phyloP scores from a whole-genome alignment of 768 basidiomycete genomes.

The Termitomyces sp. region DNA sequence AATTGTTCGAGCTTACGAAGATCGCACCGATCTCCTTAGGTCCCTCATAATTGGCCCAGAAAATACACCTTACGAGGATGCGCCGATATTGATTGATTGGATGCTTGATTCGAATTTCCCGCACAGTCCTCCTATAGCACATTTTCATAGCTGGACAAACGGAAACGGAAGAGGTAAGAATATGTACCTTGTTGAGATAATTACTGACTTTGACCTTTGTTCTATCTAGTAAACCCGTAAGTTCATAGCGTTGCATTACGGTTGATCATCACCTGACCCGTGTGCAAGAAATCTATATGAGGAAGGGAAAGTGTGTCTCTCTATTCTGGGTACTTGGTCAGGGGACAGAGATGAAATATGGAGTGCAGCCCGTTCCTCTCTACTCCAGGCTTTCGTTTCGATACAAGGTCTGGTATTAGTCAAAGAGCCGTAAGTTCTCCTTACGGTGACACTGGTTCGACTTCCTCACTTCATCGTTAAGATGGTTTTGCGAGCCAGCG shows the following conservation, averaged over 20 bases:
- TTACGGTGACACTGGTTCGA: background rate
- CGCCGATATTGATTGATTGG: slow-evolving; percentile 95
- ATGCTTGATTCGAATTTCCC: slow-evolving; percentile 82
- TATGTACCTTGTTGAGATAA: slow-evolving; percentile 1
- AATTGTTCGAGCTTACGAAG: slow-evolving; percentile 85
- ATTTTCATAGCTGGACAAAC: slow-evolving; percentile 92
- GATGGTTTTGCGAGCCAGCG: slow-evolving; percentile 90
- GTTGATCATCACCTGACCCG: background rate
- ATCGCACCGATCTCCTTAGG: slow-evolving; percentile 80
- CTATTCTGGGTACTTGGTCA: slow-evolving; percentile 88
- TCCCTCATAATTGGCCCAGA: slow-evolving; percentile 88
- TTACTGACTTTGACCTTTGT: slow-evolving; percentile 1
- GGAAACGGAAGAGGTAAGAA: slow-evolving; percentile 79
- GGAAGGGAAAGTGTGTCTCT: slow-evolving; percentile 92
- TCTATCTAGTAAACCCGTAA: slow-evolving; percentile 65
- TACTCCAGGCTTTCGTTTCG: slow-evolving; percentile 89
- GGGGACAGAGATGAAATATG: slow-evolving; percentile 87
- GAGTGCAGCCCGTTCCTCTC: slow-evolving; percentile 77
- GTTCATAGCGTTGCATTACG: slow-evolving; percentile 18
- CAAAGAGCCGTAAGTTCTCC: slow-evolving; percentile 72
- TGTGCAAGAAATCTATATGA: slow-evolving; percentile 77
- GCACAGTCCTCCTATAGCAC: slow-evolving; percentile 76
- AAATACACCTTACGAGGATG: slow-evolving; percentile 93
- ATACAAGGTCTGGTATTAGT: slow-evolving; percentile 93
- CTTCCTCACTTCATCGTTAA: slow-evolving; percentile 19